Base-by-base conservation (phyloP, 2,329 filamentous ascomycete species). In the Colletotrichum costaricense region DNA sequence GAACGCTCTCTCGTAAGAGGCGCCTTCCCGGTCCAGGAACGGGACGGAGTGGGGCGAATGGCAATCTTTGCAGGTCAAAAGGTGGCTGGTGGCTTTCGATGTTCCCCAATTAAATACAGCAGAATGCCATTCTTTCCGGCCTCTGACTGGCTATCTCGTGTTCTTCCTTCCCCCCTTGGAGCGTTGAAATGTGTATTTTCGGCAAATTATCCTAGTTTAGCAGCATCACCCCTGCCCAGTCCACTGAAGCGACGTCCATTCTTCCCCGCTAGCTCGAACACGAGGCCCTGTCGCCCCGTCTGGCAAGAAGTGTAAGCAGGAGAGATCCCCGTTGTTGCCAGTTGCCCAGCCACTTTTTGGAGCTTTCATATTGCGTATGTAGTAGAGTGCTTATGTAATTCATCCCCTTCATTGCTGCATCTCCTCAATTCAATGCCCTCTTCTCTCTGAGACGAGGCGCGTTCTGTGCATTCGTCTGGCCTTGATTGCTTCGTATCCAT, bases 181-280 rank as follows among this genome's bases (percentile, higher is more conserved):
- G 28, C n/a, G 19, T 49, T 49, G 19, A 9, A 49, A 19, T 11
- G 7, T 9, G 19, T 49, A 22, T 49, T 76, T 74, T 78, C 76
- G 75, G 73, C 74, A 67, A 77, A 76, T 76, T 76, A 75, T 72
- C 76, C 76, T 75, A 64, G 62, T 75, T 35, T 42, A 75, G 77
- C 52, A 70, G 49, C 49, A 58, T 33, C 38, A 42, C 38, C 72
- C 57, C 58, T 72, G 69, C 38, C 24, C 26, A 38, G 68, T 57
- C 64, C 38, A 42, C 14, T 19, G 38, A 42, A 42, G 38, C 16
- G 38, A 64, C 58, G 60, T 55, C 64, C 55, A 58, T 68, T 69
- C 69, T 58, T 69, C 58, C 52, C 58, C 57, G 28, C 69, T 69
- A 56, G 70, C 30, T 28, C 5, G 22, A 28, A 70, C 66, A 69